These are phyloP conservation scores for Heterococcus sp. DNA, from an alignment of 108 stramenopile species.

Conservation along the genomic window DNA sequence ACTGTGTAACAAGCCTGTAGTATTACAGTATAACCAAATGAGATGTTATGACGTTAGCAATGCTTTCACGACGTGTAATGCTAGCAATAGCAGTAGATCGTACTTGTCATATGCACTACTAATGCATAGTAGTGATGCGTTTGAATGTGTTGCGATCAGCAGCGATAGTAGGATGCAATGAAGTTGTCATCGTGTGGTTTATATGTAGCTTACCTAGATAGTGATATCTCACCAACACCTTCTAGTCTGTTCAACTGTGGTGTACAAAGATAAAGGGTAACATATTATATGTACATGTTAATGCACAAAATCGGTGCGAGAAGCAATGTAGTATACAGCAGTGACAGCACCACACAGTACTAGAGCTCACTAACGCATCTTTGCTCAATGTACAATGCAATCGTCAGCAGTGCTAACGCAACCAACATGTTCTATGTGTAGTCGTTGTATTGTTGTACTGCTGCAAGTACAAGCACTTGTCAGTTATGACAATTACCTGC, in stretches of 20 bases:
- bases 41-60: too few species aligned
- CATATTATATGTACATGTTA: neutral
- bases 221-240: constrained; percentile 47
- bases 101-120: too few species aligned
- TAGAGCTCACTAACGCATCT: too few species aligned
- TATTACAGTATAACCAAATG: too few species aligned
- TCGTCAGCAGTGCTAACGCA: neutral
- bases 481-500: constrained; percentile 23
- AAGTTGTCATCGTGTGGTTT: too few species aligned
- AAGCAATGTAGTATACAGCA: too few species aligned
- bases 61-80: too few species aligned
- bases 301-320: too few species aligned
- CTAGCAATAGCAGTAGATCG: too few species aligned
- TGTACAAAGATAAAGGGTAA: constrained; percentile 40
- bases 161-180: neutral
- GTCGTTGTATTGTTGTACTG: neutral
- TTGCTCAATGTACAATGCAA: too few species aligned
- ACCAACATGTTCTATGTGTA: neutral
- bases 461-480: neutral
- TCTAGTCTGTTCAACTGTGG: constrained; percentile 42
- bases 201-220: constrained; percentile 14
- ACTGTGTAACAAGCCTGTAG: neutral
- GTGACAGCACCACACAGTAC: too few species aligned
- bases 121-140: too few species aligned
- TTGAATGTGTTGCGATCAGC: neutral